Evolutionary conservation across 768 basidiomycete genomes (phyloP), one percentile per base, ranked within the genome.

Genomic region (Xerocomellus amylosporus): DNA sequence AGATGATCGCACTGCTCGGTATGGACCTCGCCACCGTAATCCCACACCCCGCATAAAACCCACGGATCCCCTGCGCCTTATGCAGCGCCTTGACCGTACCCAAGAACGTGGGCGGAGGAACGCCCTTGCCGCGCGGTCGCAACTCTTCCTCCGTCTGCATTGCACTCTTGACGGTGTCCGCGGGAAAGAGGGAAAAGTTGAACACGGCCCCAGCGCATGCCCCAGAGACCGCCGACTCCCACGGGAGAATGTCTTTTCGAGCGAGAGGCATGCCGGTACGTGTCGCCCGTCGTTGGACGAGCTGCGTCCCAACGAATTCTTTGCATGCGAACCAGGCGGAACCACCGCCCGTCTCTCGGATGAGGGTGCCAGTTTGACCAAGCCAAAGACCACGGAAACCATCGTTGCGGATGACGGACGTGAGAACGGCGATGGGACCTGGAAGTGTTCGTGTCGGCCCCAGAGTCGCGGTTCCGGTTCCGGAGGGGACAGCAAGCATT

Each of bases 81-180:
- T 87, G 96, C 77, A 97, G 84, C 60, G 83, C 82, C 63, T 67
- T 78, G 34, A 83, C 85, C 47, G 84, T 89, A 33, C 73, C 77
- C 63, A 72, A 71, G 67, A 77, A 88, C 75, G 66, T 82, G 63
- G 73, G 71, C 59, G 48, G 63, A 37, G 66, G 51, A 40, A 56
- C 55, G 15, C 68, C 62, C 53, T 63, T 70, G 41, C 73, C 71
- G 28, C 77, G 69, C 37, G 86, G 83, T 8, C 89, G 77, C 53
- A 96, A 77, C 71, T 97, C 95, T 49, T 90, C 88, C 68, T 88
- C 89, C 0, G 96, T 98, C 77, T 98, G 96, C 67, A 98, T 90
- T 54, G 92, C 81, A 58, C 88, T 90, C 79, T 98, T 98, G 63
- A 98, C 81, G 28, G 90, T 90, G 72, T 98, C 96, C 5, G 94